Conservation (phyloP, 192 early-diverging fungal species). For the Geranomyces michiganensis region DNA sequence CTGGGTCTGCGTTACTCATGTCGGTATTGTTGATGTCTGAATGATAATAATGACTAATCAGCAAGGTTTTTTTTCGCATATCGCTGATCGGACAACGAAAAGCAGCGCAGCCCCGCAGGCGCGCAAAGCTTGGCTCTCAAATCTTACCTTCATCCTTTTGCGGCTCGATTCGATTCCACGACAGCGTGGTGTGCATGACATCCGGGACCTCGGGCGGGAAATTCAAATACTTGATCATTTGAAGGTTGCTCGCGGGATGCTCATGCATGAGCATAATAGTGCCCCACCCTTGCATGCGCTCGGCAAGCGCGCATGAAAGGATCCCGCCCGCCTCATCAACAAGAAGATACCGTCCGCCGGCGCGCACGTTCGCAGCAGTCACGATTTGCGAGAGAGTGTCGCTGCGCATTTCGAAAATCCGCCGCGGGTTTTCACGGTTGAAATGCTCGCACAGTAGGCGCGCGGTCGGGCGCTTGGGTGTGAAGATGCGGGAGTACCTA, state of each 20-base stretch:
- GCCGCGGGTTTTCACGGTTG: slow-evolving; percentile 74
- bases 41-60: too few relatives aligned
- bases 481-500: slow-evolving; percentile 83
- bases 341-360: slow-evolving; percentile 68
- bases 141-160: slow-evolving; percentile 58
- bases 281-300: slow-evolving; percentile 71
- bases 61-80: too few relatives aligned
- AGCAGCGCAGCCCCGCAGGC: too few relatives aligned
- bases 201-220: slow-evolving; percentile 56
- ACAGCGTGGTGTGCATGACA: slow-evolving; percentile 63
- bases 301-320: slow-evolving; percentile 75
- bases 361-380: slow-evolving; percentile 78
- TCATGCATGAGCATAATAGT: slow-evolving; percentile 74
- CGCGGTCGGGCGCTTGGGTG: slow-evolving; percentile 73
- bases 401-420: slow-evolving; percentile 70
- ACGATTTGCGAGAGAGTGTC: slow-evolving; percentile 94
- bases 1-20: neutral
- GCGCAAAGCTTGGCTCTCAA: neutral
- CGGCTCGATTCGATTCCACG: slow-evolving; percentile 72
- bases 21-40: too few relatives aligned
- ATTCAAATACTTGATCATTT: slow-evolving; percentile 78
- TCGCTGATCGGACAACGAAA: too few relatives aligned
- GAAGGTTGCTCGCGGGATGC: slow-evolving; percentile 71
- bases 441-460: slow-evolving; percentile 79
- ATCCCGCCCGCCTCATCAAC: slow-evolving; percentile 94